Evolutionary conservation across 148 eudicot genomes (phyloP), one percentile per base, ranked within the genome.

Genomic region (Pharnaceum exiguum): DNA sequence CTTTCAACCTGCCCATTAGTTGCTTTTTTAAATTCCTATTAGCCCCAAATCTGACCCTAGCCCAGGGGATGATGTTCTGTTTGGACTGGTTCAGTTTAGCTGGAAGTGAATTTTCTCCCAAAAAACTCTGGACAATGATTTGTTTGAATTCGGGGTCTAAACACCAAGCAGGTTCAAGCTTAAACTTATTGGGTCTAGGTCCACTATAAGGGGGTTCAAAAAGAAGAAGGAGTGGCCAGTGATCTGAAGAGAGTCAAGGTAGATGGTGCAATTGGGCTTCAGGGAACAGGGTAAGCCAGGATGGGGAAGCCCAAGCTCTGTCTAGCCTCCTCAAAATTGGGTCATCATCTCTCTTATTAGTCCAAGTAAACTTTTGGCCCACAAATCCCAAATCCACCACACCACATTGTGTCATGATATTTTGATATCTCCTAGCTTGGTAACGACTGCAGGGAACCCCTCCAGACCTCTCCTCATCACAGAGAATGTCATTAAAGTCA

Each of bases 161-260:
- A n/a, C n/a, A n/a, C n/a, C n/a, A n/a, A n/a, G n/a, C n/a, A n/a
- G n/a, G n/a, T n/a, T n/a, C n/a, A n/a, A n/a, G n/a, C n/a, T n/a
- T n/a, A n/a, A n/a, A n/a, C n/a, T n/a, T n/a, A n/a, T n/a, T n/a
- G n/a, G n/a, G n/a, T n/a, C n/a, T n/a, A n/a, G n/a, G 26, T 58
- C 75, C 75, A 71, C 29, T 65, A 63, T 22, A 43, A 26, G 23
- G 51, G 39, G 1, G 7, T 3, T 10, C 58, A 39, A 10, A 55
- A 17, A 9, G 70, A 40, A 5, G 38, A 8, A 0, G 44, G 40
- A 31, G 27, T 51, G 51, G 51, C 13, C 51, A 48, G n/a, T 48
- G 52, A 15, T 48, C 33, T 0, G 52, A 48, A 23, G 52, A 25
- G 2, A 48, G 31, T 2, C 52, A 5, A 48, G 52, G 52, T 0